phyloP scores from a whole-genome alignment of 345 rosid species.

The Heritiera fomes region DNA sequence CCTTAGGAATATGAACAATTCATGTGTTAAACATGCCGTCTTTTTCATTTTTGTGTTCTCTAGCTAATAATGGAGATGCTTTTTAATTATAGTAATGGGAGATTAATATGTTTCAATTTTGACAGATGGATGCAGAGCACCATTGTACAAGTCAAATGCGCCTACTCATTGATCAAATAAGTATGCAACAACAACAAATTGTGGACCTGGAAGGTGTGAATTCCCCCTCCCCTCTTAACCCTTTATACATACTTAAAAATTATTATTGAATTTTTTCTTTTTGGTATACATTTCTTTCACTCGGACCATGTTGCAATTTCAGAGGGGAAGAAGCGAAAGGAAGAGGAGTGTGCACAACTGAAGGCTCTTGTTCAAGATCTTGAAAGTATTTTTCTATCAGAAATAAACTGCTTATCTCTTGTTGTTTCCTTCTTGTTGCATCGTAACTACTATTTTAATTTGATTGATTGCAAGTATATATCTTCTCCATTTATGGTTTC shows the following conservation, averaged over 20 bases:
- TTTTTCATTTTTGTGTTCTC: not conserved
- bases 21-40: not conserved
- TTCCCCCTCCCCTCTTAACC: not conserved
- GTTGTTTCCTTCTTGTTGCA: not conserved
- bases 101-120: not conserved
- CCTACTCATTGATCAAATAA: conserved; percentile 74
- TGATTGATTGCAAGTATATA: not conserved
- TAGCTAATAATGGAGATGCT: not conserved
- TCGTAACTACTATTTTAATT: not conserved
- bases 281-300: conserved; percentile 18
- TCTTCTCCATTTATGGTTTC: not conserved
- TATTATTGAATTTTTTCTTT: not conserved
- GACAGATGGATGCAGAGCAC: conserved; percentile 78
- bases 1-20: not conserved
- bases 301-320: conserved; percentile 28
- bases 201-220: conserved; percentile 70
- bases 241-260: not conserved
- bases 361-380: conserved; percentile 67
- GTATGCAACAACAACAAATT: conserved; percentile 70
- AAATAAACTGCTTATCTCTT: not conserved
- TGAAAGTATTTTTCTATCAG: conserved; percentile 49
- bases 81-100: not conserved
- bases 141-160: conserved; percentile 78
- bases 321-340: conserved; percentile 63
- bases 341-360: conserved; percentile 60